These are phyloP conservation scores for Bauhinia variegata DNA, from an alignment of 306 rosid genomes.

Conservation along the genomic window DNA sequence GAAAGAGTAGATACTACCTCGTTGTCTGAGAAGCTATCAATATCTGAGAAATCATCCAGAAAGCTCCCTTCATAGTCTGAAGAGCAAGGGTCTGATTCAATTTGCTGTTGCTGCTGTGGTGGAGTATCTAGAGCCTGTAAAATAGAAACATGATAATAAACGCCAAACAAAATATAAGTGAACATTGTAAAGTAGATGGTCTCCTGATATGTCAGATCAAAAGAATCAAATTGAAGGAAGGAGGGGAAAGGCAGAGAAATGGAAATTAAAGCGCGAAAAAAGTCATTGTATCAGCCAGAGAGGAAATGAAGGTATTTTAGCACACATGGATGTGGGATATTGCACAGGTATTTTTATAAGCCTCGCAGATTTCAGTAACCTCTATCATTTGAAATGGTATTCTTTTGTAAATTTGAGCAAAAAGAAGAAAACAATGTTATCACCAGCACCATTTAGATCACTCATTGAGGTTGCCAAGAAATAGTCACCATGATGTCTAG, in stretches of 20 bases:
- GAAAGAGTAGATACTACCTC: slow-evolving; percentile 53
- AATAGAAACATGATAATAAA: slow-evolving; percentile 18
- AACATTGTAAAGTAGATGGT: slow-evolving; percentile 20
- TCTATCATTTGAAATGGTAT: not conserved
- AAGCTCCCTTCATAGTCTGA: slow-evolving; percentile 63
- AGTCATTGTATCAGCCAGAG: not conserved
- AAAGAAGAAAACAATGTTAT: too few species aligned
- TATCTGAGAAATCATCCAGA: slow-evolving; percentile 63
- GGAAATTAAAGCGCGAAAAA: not conserved
- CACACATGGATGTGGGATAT: slow-evolving; percentile 1
- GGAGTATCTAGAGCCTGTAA: slow-evolving; percentile 69
- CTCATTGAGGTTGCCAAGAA: not conserved
- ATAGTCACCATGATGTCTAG: not conserved
- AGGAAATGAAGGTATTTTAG: slow-evolving; percentile 8
- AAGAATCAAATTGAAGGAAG: not conserved
- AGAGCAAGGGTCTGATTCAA: slow-evolving; percentile 56
- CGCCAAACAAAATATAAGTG: slow-evolving; percentile 3
- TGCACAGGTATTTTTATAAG: not conserved
- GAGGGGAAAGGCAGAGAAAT: not conserved
- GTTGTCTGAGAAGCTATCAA: slow-evolving; percentile 55
- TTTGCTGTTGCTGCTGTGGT: slow-evolving; percentile 50
- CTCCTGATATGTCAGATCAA: slow-evolving; percentile 3
- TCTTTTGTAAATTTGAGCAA: not conserved
- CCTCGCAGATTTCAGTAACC: not conserved
- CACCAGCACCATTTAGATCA: not conserved